Base-by-base conservation (phyloP, 2,329 filamentous ascomycete genomes). In the Myriosclerotinia scirpicola region DNA sequence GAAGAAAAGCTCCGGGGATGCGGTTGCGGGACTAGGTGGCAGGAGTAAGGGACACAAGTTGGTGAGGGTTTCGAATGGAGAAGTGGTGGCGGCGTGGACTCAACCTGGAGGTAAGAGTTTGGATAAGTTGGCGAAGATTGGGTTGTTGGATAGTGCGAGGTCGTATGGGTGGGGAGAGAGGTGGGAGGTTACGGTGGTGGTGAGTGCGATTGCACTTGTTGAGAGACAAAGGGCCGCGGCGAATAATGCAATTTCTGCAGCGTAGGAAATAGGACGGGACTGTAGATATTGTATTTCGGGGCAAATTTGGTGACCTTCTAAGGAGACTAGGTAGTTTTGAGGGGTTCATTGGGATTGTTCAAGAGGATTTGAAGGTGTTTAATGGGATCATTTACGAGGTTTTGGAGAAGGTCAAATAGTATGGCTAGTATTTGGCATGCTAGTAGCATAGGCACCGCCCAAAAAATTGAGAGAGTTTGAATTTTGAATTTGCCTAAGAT, bases 111-210 rank as follows among this genome's bases (percentile, higher is more conserved):
- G 46, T 2, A n/a, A 9, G 22, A 52, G 34, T 17, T 5, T 53
- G n/a, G 44, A 52, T 15, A 65, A 60, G 15, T 7, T 65, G 22
- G 63, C 54, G 5, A 65, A 65, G 20, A 36, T 65, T 44, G 63
- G 44, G 38, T 22, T 65, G 7, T 36, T 65, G 54, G 63, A 65
- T 14, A 60, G 63, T 38, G 46, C 34, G 44, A 60, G 58, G 8
- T 14, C 12, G 4, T 26, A 50, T 48, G 54, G 63, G 2, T 60
- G 55, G 54, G 63, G 63, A 26, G 63, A 65, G 12, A 65, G 63
- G 26, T 65, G 63, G 63, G 63, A 65, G 7, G 44, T 60, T 44
- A 65, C 63, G 4, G 54, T 42, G 22, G 63, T 60, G 34, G n/a
- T 65, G 12, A 22, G n/a, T 15, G 54, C 63, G 4, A 14, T 65